Base-by-base conservation (phyloP, 257 asterid species). In the Handroanthus guayacan region DNA sequence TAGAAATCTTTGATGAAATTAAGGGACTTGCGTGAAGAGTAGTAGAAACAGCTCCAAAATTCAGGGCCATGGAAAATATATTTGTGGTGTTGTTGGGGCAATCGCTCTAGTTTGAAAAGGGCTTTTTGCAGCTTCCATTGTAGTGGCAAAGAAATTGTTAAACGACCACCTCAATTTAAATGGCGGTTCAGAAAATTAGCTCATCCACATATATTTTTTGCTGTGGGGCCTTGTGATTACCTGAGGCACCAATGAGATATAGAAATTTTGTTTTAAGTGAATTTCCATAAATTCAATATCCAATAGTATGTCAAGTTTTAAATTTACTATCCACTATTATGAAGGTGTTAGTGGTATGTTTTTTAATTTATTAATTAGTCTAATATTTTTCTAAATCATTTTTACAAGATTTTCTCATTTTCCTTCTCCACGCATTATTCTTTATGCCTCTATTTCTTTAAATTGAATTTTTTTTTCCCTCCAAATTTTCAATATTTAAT, bases 1-100 rank as follows among this genome's bases (percentile, higher is more conserved):
- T 84, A 36, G 79, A 81, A 71, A 81, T 52, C 54, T 70, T 62
- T 51, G 83, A 45, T 11, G 89, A 75, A 61, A 62, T 47, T 5
- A 76, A 37, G 62, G 87, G 81, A 66, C 78, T 87, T 66, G 87
- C 82, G 62, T 72, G 86, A 38, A 88, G 76, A 65, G 85, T 54
- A 74, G 88, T 82, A 2, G 87, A 78, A 64, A 86, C 80, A 51
- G 87, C 62, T 69, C 86, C 87, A 66, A 87, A 76, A 82, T 84
- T 86, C 56, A 88, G 84, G 48, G 97, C 95, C 98, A 91, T 93
- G 69, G 76, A 70, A 80, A 25, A 25, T 25, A 69, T 64, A 66
- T 43, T 48, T 61, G 68, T 75, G 67, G 71, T n/a, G 48, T 72
- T 52, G 20, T 54, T 71, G 62, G 25, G 34, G 50, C 12, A 10